These are phyloP conservation scores for Phytophthora pistaciae DNA, from an alignment of 352 stramenopile species.

Conservation along the genomic window DNA sequence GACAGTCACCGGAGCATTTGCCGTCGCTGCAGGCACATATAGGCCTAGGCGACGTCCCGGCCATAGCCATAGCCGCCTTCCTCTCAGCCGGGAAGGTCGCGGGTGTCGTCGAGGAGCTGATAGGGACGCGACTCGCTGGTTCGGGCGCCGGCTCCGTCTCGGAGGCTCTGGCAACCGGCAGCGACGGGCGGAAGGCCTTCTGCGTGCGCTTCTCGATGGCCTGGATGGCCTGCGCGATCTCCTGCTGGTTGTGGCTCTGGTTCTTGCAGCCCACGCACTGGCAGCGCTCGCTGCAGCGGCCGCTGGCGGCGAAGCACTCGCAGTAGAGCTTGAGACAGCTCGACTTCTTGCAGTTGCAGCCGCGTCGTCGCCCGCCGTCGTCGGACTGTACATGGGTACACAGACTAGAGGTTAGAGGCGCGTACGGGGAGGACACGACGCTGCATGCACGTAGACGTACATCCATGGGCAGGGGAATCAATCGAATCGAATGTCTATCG, in stretches of 20 bases:
- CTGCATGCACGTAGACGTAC: neutral
- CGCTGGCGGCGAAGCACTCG: conserved; percentile 74
- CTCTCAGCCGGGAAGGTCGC: conserved; percentile 26
- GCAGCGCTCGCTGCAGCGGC: conserved; percentile 67
- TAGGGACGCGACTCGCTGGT: neutral
- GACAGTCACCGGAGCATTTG: conserved; percentile 50
- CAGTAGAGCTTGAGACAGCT: conserved; percentile 96
- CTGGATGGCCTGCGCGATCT: conserved; percentile 67
- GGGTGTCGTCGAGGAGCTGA: conserved; percentile 4
- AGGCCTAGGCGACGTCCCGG: conserved; percentile 13
- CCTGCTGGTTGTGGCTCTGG: conserved; percentile 58
- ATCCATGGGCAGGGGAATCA: conserved; percentile 1
- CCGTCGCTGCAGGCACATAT: conserved; percentile 51
- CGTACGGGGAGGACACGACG: neutral
- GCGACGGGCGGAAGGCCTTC: conserved; percentile 52
- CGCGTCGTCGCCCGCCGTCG: conserved; percentile 38
- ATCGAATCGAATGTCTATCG: neutral
- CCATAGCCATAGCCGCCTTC: conserved; percentile 31
- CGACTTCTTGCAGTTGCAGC: conserved; percentile 97
- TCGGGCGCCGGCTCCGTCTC: conserved; percentile 3
- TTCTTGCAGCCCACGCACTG: conserved; percentile 87
- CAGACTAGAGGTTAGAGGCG: neutral
- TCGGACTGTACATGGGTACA: conserved; percentile 4
- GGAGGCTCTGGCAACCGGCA: conserved; percentile 26
- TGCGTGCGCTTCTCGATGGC: conserved; percentile 63